phyloP scores from a whole-genome alignment of 805 yeast species.

The Pichia nakasei region DNA sequence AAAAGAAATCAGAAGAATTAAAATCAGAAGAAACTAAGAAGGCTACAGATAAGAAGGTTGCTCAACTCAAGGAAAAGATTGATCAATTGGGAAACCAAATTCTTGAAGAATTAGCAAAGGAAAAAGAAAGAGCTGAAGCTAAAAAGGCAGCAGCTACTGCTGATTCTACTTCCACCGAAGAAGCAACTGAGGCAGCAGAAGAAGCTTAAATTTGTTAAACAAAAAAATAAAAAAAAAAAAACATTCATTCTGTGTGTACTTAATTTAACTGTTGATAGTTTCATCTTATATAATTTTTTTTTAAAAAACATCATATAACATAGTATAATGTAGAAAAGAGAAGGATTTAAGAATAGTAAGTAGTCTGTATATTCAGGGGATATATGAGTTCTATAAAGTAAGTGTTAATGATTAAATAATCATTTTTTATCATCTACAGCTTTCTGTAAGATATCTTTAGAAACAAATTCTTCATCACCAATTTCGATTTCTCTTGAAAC shows the following conservation, averaged over 20 bases:
- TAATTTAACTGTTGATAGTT: background rate
- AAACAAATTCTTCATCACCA: constrained; percentile 24
- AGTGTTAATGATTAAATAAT: too few species aligned
- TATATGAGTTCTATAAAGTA: too few species aligned
- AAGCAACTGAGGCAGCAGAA: background rate
- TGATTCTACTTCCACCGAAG: background rate
- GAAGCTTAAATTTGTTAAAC: background rate
- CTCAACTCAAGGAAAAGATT: constrained; percentile 48
- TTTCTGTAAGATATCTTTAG: constrained; percentile 16
- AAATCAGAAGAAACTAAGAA: constrained; percentile 70
- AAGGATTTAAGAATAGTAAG: too few species aligned
- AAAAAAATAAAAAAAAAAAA: background rate
- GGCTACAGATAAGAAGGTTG: constrained; percentile 69
- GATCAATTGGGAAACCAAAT: constrained; percentile 22
- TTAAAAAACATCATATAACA: too few species aligned
- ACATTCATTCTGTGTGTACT: background rate
- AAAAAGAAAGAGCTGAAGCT: constrained; percentile 16
- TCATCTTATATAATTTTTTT: too few species aligned
- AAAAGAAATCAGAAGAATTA: constrained; percentile 65
- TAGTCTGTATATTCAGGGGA: too few species aligned
- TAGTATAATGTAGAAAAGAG: too few species aligned
- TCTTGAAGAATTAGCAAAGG: constrained; percentile 21
- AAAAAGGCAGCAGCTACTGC: constrained; percentile 8
- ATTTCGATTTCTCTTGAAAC: constrained; percentile 25
- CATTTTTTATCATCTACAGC: background rate